phyloP scores from a whole-genome alignment of 768 basidiomycete genomes.

The Candolleomyces aberdarensis region DNA sequence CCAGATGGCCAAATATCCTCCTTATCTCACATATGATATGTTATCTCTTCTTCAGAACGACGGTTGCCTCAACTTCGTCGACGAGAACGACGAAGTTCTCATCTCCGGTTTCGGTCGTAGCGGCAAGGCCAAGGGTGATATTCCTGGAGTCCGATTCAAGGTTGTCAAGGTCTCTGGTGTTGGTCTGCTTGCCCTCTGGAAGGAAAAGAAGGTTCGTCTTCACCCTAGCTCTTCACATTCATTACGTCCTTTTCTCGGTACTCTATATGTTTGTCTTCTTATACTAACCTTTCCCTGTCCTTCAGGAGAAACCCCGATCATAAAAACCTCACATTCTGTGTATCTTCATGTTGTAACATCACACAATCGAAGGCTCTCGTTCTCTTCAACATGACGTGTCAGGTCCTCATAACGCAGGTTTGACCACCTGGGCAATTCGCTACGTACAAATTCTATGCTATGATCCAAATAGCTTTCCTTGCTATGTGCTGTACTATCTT shows the following conservation, averaged over 20 bases:
- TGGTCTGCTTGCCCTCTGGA: conserved; percentile 96
- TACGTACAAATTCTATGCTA: too few relatives aligned
- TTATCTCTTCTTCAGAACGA: conserved; percentile 60
- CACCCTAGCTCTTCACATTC: not conserved
- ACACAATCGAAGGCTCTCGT: conserved; percentile 8
- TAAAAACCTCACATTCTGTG: conserved; percentile 21
- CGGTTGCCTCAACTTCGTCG: conserved; percentile 97
- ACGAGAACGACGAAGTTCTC: conserved; percentile 99
- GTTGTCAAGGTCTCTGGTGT: conserved; percentile 99
- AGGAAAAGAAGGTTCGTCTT: conserved; percentile 90
- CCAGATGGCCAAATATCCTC: conserved; percentile 2
- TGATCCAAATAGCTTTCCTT: too few relatives aligned
- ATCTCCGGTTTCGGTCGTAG: conserved; percentile 99
- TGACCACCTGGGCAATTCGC: too few relatives aligned
- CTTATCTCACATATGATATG: not conserved
- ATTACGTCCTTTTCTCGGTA: not conserved
- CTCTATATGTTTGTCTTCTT: conserved; percentile 1
- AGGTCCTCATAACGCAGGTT: too few relatives aligned
- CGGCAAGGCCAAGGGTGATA: conserved; percentile 99
- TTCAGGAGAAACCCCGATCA: conserved; percentile 73
- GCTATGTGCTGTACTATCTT: too few relatives aligned
- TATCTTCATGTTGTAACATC: conserved; percentile 12
- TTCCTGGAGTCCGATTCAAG: conserved; percentile 99
- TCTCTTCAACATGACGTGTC: not conserved
- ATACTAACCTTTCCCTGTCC: not conserved